These are phyloP conservation scores for Gastrolobium bilobum DNA, from an alignment of 306 rosid genomes.

Conservation along the genomic window DNA sequence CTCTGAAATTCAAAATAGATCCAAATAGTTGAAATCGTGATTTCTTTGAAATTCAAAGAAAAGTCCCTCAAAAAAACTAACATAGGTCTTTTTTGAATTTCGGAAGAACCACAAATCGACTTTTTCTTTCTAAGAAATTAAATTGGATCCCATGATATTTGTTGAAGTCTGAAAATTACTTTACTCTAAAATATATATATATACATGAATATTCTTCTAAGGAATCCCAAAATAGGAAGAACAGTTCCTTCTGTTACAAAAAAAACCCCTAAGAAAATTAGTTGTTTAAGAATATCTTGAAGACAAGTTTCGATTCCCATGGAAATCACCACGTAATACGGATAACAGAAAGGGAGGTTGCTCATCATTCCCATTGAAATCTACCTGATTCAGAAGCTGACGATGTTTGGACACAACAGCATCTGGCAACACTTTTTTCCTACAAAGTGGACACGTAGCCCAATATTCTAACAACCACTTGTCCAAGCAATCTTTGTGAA, in stretches of 20 bases:
- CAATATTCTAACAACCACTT: conserved; percentile 75
- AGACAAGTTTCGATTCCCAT: not conserved
- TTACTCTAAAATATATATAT: too few relatives aligned
- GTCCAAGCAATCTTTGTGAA: conserved; percentile 86
- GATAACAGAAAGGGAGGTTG: conserved; percentile 66
- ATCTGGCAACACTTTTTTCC: conserved; percentile 73
- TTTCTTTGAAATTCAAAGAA: too few relatives aligned
- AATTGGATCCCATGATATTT: too few relatives aligned
- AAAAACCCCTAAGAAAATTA: too few relatives aligned
- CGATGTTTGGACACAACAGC: conserved; percentile 76
- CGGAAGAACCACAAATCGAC: too few relatives aligned
- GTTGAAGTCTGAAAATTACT: too few relatives aligned
- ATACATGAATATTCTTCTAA: conserved; percentile 8
- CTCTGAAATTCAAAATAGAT: too few relatives aligned
- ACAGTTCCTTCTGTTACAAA: not conserved
- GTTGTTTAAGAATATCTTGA: not conserved
- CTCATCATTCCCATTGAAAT: conserved; percentile 64
- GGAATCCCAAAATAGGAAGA: conserved; percentile 5
- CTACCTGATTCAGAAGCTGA: conserved; percentile 65
- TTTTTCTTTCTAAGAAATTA: too few relatives aligned
- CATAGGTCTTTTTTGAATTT: too few relatives aligned
- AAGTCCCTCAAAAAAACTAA: too few relatives aligned
- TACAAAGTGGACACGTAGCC: conserved; percentile 91
- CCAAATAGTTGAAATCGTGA: too few relatives aligned
- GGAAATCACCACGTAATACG: conserved; percentile 58